Percentiles rank a stretch among this genome's conserved stretches.
Conservation (phyloP, 345 rosid species). For the Fremontodendron californicum region DNA sequence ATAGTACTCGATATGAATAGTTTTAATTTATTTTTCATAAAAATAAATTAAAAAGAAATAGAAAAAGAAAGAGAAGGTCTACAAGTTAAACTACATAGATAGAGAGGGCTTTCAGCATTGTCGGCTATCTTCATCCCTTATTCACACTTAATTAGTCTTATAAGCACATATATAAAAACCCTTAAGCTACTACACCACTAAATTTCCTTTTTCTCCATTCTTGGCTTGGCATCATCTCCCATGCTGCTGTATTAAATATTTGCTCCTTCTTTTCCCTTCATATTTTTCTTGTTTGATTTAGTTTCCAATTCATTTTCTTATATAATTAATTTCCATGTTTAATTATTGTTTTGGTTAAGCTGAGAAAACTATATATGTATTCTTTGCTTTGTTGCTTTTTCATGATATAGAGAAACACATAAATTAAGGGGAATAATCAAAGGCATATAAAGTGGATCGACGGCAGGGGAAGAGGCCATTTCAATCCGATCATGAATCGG, state of each 20-base stretch:
- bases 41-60: no score
- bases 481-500: slow-evolving; percentile 37
- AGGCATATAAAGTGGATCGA: slow-evolving; percentile 41
- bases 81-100: not conserved
- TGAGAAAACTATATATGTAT: not conserved
- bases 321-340: not conserved
- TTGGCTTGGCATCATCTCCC: not conserved
- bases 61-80: not conserved
- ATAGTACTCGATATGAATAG: no score
- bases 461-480: slow-evolving; percentile 50
- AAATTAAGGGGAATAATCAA: not conserved
- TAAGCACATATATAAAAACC: not conserved
- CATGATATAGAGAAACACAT: not conserved
- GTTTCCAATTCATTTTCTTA: not conserved
- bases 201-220: not conserved
- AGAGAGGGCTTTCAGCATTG: not conserved
- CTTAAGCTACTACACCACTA: not conserved
- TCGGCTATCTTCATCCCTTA: not conserved
- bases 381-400: not conserved
- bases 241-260: not conserved
- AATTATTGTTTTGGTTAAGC: not conserved
- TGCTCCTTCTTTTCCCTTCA: not conserved
- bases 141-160: not conserved
- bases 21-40: no score
- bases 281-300: not conserved